These are phyloP conservation scores for Yarrowia sp. DNA, from an alignment of 805 yeast genomes.

Conservation along the genomic window DNA sequence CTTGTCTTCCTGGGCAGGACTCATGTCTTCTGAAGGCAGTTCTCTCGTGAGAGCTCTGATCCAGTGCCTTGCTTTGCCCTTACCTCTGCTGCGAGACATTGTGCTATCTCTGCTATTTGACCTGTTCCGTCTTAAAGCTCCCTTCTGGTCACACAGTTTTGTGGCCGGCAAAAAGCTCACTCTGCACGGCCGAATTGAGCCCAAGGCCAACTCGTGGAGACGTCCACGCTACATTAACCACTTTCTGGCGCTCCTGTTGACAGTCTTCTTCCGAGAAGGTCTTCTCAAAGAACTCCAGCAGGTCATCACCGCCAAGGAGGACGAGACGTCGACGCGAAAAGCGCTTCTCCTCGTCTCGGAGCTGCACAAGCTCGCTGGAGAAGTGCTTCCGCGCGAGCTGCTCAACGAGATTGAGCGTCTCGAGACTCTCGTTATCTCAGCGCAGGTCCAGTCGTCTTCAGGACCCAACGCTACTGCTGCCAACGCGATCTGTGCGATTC, in stretches of 20 bases:
- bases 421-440: slow-evolving; percentile 11
- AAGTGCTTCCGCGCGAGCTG: slow-evolving; percentile 53
- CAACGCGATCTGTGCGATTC: slow-evolving; percentile 18
- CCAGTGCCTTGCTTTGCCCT: slow-evolving; percentile 58
- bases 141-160: slow-evolving; percentile 9
- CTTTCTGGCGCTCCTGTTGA: slow-evolving; percentile 59
- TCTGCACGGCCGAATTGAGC: slow-evolving; percentile 2
- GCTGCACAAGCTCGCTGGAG: slow-evolving; percentile 52
- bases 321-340: slow-evolving; percentile 51
- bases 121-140: slow-evolving; percentile 50
- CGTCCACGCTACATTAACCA: slow-evolving; percentile 48
- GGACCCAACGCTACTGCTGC: slow-evolving; percentile 12
- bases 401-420: slow-evolving; percentile 45
- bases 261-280: slow-evolving; percentile 51
- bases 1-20: slow-evolving; percentile 74
- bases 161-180: slow-evolving; percentile 6
- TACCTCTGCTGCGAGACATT: slow-evolving; percentile 52
- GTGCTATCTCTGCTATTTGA: slow-evolving; percentile 72
- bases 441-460: slow-evolving; percentile 5
- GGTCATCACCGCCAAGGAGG: slow-evolving; percentile 45
- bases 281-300: slow-evolving; percentile 50
- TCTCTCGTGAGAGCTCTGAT: slow-evolving; percentile 47
- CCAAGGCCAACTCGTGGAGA: not conserved
- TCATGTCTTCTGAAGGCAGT: slow-evolving; percentile 41
- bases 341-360: slow-evolving; percentile 66